A percentile compares a stretch with the other conserved stretches of the same genome.
Evolutionary conservation across 1,284 basidiomycete genomes (phyloP).

Genomic region (Ganoderma multipileum): DNA sequence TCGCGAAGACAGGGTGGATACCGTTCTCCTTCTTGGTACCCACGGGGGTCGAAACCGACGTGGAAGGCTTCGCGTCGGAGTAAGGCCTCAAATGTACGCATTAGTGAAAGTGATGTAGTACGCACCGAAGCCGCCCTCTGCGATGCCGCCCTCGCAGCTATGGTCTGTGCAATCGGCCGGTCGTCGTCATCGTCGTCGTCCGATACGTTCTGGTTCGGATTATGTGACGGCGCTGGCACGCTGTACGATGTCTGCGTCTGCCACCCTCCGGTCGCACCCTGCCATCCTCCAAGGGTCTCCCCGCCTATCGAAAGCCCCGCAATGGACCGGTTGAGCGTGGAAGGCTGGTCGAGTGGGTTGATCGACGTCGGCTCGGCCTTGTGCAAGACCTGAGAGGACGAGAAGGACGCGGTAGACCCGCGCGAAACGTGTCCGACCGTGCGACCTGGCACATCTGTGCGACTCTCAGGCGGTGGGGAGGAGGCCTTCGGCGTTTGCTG

Average conservation of each 20-base stretch:
- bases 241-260: constrained; percentile 44
- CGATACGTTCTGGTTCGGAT: constrained; percentile 41
- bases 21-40: constrained; percentile 45
- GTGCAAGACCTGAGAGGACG: constrained; percentile 28
- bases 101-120: not conserved
- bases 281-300: constrained; percentile 57
- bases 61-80: constrained; percentile 23
- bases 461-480: constrained; percentile 28
- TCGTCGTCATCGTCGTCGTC: constrained; percentile 77
- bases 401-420: constrained; percentile 28
- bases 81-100: not conserved
- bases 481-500: constrained; percentile 28
- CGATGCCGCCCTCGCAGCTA: constrained; percentile 36
- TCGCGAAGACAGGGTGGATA: constrained; percentile 71
- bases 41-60: constrained; percentile 14
- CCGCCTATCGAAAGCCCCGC: constrained; percentile 68
- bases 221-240: constrained; percentile 17
- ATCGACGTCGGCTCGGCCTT: constrained; percentile 45
- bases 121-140: constrained; percentile 39
- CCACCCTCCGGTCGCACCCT: constrained; percentile 51
- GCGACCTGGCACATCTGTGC: constrained; percentile 29
- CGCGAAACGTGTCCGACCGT: constrained; percentile 33
- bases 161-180: constrained; percentile 67
- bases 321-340: constrained; percentile 53
- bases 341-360: constrained; percentile 59